Base-by-base conservation (phyloP, 306 rosid species). In the Cajanus cajan region DNA sequence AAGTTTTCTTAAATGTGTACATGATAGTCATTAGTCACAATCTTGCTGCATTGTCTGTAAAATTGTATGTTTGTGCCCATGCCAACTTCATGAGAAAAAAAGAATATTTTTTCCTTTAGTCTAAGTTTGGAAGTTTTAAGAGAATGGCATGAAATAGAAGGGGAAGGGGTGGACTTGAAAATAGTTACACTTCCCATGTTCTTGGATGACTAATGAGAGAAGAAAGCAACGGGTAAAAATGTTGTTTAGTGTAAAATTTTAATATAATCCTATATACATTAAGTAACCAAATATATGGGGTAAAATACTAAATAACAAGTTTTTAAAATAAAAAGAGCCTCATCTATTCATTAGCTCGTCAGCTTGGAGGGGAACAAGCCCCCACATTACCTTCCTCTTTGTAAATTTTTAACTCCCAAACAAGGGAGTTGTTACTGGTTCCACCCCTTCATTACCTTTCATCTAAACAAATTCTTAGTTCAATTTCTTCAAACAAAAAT, bases 341-440 rank as follows among this genome's bases (percentile, higher is more conserved):
- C 24, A 5, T 63, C 39, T 58, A 16, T 15, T 50, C 34, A 47
- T 40, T 24, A 41, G 31, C 61, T 37, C 24, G 50, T 21, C 37
- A 54, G 54, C 52, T 54, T 55, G 48, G 6, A 14, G 51, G 50
- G 77, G 45, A 78, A 45, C 54, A 7, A 68, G 10, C 61, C 51
- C 15, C 8, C 43, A 70, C 33, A 24, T 59, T 40, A 16, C 22
- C 63, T n/a, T 31, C n/a, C 71, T 19, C 52, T 59, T 70, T 31
- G 21, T 58, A 18, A 68, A 57, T 28, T 7, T 54, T 68, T 12
- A 54, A 41, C 36, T 78, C 39, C 71, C 54, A 9, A 39, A 24
- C 31, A 19, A 63, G 37, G 71, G 50, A 78, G 79, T 73, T 51
- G 47, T 73, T 64, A 64, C 48, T 45, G 10, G 43, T 57, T 50